Percentiles rank a stretch among this genome's conserved stretches.
These are phyloP conservation scores for Mortierella sp. DNA, from an alignment of 371 early-diverging fungal genomes.

Conservation along the genomic window DNA sequence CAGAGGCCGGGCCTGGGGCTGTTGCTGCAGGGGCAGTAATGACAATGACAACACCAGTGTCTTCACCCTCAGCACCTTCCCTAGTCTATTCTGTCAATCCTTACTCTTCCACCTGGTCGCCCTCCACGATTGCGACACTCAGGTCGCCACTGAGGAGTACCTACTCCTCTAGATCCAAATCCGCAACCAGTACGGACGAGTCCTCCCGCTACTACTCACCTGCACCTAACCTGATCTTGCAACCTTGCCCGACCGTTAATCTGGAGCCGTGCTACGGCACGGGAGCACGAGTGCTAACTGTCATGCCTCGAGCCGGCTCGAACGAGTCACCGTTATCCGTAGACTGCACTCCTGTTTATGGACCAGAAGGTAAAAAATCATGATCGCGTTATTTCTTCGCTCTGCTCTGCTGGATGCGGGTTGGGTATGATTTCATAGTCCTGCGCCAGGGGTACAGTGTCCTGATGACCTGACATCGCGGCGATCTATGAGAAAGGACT, in stretches of 20 bases:
- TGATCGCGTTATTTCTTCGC: too few species aligned
- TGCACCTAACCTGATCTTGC: constrained; percentile 42
- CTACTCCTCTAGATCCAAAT: constrained; percentile 1
- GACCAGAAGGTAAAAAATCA: constrained; percentile 22
- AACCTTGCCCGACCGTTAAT: constrained; percentile 31
- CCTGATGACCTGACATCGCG: too few species aligned
- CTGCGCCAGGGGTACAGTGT: too few species aligned
- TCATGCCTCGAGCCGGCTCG: constrained; percentile 4
- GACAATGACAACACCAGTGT: background rate
- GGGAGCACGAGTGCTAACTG: constrained; percentile 4
- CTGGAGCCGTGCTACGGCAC: constrained; percentile 13
- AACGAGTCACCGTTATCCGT: background rate
- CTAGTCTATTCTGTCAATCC: constrained; percentile 22
- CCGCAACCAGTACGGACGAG: too few species aligned
- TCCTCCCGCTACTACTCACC: constrained; percentile 38
- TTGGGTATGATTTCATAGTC: too few species aligned
- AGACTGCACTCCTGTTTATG: constrained; percentile 5
- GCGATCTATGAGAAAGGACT: too few species aligned
- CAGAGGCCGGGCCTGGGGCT: background rate
- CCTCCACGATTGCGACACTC: constrained; percentile 19
- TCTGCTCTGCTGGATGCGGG: too few species aligned
- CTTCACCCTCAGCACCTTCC: background rate
- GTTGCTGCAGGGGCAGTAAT: background rate
- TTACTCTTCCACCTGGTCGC: constrained; percentile 37
- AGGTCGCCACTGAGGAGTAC: constrained; percentile 18